phyloP scores from a whole-genome alignment of 2,329 filamentous ascomycete genomes.

The Cordyceps tenuipes region DNA sequence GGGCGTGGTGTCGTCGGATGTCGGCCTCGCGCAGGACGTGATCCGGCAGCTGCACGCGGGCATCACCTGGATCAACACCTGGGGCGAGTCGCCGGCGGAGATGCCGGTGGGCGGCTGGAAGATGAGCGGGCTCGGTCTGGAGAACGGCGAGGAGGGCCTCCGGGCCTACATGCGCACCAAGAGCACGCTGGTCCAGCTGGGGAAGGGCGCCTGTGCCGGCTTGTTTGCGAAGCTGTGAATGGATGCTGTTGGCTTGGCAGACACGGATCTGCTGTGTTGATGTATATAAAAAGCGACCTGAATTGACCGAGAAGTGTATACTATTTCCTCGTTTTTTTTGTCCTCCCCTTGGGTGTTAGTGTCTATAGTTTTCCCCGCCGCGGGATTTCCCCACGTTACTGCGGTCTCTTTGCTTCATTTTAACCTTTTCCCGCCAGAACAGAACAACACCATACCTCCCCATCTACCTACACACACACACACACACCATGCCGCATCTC shows the following conservation, averaged over 20 bases:
- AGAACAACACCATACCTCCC: no score
- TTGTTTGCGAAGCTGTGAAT: conserved; percentile 62
- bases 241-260: not conserved
- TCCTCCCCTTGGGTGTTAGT: not conserved
- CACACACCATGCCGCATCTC: conserved; percentile 11
- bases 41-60: conserved; percentile 67
- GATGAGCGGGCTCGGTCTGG: conserved; percentile 76
- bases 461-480: not conserved
- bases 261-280: not conserved
- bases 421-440: not conserved
- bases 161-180: conserved; percentile 80
- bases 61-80: conserved; percentile 89
- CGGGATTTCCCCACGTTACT: not conserved
- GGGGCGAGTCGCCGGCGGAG: conserved; percentile 86
- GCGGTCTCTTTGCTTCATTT: not conserved
- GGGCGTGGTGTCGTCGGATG: conserved; percentile 70
- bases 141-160: conserved; percentile 74
- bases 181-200: conserved; percentile 80
- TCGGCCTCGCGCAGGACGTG: conserved; percentile 65
- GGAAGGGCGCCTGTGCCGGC: conserved; percentile 49
- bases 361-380: no score
- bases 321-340: not conserved
- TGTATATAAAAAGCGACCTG: conserved; percentile 2
- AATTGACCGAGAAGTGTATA: not conserved
- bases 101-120: conserved; percentile 94